Evolutionary conservation across 2,329 filamentous ascomycete species (phyloP), one percentile per base, ranked within the genome.

Genomic region (Aphanoascus verrucosus): DNA sequence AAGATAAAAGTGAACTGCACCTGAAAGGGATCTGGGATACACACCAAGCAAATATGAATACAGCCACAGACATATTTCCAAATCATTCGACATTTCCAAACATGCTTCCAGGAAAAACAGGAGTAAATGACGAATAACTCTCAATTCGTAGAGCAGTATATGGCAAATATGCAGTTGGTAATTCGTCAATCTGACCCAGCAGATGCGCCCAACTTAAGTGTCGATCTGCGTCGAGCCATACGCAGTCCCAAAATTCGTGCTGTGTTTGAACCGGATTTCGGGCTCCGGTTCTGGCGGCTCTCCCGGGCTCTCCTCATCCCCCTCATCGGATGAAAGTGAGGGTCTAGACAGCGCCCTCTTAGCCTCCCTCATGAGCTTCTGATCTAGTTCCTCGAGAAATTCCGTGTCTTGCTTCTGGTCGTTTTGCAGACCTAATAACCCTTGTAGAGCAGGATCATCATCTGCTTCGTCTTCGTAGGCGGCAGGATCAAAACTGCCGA

Each of bases 161-260:
- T 43, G 41, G 12, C 7, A 44, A 23, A 19, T 42, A 42, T 23
- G 9, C 19, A 19, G 40, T 20, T 42, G 6, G 2, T 23, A 23
- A 44, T 5, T 14, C 5, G 14, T n/a, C 37, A 53, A n/a, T 48
- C 42, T 53, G 50, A 34, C 11, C 35, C 43, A 35, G 23, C 37
- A 53, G 43, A 53, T 53, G 32, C 8, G 23, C 28, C 12, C 15
- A 2, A 23, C 32, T 17, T 49, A 53, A 14, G 50, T 38, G 12
- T 48, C 51, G 32, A 43, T 20, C 14, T 55, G 55, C 15, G 49
- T 54, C 17, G 55, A 57, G 28, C 72, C 72, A 67, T 72, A 74
- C 4, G 71, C 72, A 53, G 70, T 72, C n/a, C 72, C 72, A 64
- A 75, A 74, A 61, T 74, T 74, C 15, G 68, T 73, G 14, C 67